Conservation (phyloP, 148 eudicot species). For the Persicaria tinctoria region DNA sequence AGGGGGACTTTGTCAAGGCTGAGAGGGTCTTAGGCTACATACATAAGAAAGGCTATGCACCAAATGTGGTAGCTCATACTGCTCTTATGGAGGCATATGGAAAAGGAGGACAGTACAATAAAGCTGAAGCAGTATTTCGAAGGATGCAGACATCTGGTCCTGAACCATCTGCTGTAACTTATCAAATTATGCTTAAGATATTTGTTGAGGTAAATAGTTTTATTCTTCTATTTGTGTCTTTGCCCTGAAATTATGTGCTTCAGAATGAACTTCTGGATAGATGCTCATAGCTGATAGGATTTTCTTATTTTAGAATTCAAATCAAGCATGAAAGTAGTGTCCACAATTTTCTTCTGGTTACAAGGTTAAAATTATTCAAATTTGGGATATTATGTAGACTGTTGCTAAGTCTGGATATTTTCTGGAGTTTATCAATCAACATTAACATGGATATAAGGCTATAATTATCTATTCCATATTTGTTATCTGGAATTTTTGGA, state of each 20-base stretch:
- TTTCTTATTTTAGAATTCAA: not conserved
- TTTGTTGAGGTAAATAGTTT: constrained; percentile 66
- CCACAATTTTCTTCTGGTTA: not conserved
- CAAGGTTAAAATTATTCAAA: not conserved
- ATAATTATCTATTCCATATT: not conserved
- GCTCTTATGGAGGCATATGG: constrained; percentile 99
- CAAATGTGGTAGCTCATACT: constrained; percentile 73
- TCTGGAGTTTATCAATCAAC: not conserved
- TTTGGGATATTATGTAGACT: not conserved
- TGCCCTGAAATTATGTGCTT: not conserved
- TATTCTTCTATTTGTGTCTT: not conserved
- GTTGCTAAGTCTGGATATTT: not conserved
- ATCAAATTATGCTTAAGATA: constrained; percentile 81
- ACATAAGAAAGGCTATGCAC: constrained; percentile 59
- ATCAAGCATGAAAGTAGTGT: not conserved
- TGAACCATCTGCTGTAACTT: constrained; percentile 89
- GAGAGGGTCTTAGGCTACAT: constrained; percentile 67
- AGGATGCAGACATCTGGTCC: constrained; percentile 95
- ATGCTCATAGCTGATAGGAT: not conserved
- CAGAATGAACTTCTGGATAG: not conserved
- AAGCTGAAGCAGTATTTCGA: constrained; percentile 77
- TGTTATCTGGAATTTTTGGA: not conserved
- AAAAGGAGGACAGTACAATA: constrained; percentile 66
- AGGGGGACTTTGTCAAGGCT: constrained; percentile 67
- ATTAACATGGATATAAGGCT: not conserved